Evolutionary conservation across 225 moss, liverwort and hornwort genomes (phyloP).

Genomic region (Physcomitrellopsis africana): DNA sequence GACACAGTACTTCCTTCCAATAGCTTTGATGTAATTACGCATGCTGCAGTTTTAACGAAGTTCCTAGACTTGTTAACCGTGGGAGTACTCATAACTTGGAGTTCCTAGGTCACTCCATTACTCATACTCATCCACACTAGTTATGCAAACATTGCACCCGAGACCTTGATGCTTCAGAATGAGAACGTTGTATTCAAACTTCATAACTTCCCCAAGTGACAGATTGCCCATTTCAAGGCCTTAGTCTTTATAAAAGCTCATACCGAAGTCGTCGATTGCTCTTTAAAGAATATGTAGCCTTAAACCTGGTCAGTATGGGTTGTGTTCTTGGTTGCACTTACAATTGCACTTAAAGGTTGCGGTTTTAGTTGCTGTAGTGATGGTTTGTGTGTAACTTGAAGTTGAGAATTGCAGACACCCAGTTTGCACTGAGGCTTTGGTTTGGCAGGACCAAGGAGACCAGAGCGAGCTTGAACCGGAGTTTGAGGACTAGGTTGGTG

Average conservation of each 20-base stretch:
- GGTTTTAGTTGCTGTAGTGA: no score
- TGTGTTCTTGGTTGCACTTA: not conserved
- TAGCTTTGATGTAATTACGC: not conserved
- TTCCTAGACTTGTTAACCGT: not conserved
- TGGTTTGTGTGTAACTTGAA: not conserved
- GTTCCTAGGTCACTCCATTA: not conserved
- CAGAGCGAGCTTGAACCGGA: not conserved
- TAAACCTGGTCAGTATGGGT: not conserved
- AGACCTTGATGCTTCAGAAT: no score
- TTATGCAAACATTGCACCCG: no score
- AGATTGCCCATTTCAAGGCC: no score
- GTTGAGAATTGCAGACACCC: not conserved
- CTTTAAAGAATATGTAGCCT: not conserved
- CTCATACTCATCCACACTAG: not conserved
- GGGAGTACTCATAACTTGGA: not conserved
- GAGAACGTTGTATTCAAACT: no score
- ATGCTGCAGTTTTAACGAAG: not conserved
- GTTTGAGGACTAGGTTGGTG: not conserved
- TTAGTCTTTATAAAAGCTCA: no score
- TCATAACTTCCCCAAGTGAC: no score
- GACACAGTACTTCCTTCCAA: not conserved
- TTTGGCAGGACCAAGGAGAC: no score
- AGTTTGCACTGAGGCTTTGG: not conserved
- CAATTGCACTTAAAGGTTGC: not conserved
- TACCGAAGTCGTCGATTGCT: not conserved